Conservation (phyloP, 139 green algal species). For the Eudorina sp. region DNA sequence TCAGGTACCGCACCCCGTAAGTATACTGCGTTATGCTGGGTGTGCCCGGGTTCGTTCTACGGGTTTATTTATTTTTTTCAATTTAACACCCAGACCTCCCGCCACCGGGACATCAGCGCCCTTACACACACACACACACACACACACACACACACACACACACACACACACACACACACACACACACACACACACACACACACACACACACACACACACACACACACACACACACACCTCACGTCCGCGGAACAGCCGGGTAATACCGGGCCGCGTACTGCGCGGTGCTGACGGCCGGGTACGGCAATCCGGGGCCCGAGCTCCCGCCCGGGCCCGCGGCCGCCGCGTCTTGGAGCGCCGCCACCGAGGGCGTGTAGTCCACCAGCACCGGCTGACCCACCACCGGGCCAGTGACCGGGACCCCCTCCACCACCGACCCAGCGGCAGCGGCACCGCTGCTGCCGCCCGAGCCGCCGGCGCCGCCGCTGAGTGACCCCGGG, state of each 20-base stretch:
- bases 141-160: too few species aligned
- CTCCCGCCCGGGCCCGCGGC: too few species aligned
- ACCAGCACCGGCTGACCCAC: neutral
- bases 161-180: too few species aligned
- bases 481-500: neutral
- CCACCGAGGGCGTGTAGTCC: conserved; percentile 7
- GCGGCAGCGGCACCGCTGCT: neutral
- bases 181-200: too few species aligned
- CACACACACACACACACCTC: neutral
- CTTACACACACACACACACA: too few species aligned
- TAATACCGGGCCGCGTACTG: conserved; percentile 25
- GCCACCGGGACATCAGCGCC: too few species aligned
- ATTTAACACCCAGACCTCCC: too few species aligned
- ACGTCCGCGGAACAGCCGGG: neutral
- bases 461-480: neutral
- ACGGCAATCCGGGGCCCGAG: neutral
- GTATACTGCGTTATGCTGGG: too few species aligned
- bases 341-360: neutral
- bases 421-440: neutral
- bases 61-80: too few species aligned
- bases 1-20: too few species aligned
- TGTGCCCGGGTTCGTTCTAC: too few species aligned
- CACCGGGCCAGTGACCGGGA: neutral
- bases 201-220: too few species aligned
- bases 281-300: neutral